Evolutionary conservation across 2,329 filamentous ascomycete species (phyloP).

Genomic region (Rhynchosporium agropyri): DNA sequence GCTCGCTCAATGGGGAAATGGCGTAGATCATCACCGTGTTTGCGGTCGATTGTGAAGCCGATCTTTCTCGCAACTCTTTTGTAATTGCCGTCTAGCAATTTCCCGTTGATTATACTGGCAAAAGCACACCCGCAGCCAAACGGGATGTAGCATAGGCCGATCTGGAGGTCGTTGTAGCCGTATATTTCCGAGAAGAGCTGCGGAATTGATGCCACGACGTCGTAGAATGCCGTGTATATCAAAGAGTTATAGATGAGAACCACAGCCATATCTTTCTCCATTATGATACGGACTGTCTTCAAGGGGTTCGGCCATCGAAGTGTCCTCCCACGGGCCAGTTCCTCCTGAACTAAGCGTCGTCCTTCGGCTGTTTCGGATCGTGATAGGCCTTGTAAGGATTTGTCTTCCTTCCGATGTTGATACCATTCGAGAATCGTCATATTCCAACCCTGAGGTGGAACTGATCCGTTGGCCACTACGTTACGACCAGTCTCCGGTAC

Average conservation of each 20-base stretch:
- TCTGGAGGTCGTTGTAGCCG: slow-evolving; percentile 41
- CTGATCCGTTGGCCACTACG: slow-evolving; percentile 47
- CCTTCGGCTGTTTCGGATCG: slow-evolving; percentile 42
- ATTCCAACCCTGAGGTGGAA: slow-evolving; percentile 61
- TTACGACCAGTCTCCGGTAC: slow-evolving; percentile 43
- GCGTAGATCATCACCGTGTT: slow-evolving; percentile 48
- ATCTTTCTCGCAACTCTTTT: slow-evolving; percentile 63
- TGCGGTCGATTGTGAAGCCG: slow-evolving; percentile 62
- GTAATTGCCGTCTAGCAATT: slow-evolving; percentile 67
- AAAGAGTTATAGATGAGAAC: slow-evolving; percentile 56
- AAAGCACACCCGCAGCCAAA: slow-evolving; percentile 53
- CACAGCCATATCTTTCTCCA: slow-evolving; percentile 60
- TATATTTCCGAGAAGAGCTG: slow-evolving; percentile 46
- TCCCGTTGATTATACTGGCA: slow-evolving; percentile 58
- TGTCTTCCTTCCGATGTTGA: slow-evolving; percentile 34
- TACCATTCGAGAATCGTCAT: slow-evolving; percentile 56
- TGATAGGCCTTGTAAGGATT: slow-evolving; percentile 34
- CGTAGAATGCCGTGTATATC: slow-evolving; percentile 59
- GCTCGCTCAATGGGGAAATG: slow-evolving; percentile 44
- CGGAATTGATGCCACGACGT: slow-evolving; percentile 54
- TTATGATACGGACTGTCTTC: slow-evolving; percentile 54
- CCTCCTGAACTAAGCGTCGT: slow-evolving; percentile 41
- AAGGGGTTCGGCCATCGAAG: slow-evolving; percentile 60
- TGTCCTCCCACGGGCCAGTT: slow-evolving; percentile 46
- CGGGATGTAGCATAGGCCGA: slow-evolving; percentile 45